These are phyloP conservation scores for Penium margaritaceum DNA, from an alignment of 139 green algal species.

Conservation along the genomic window DNA sequence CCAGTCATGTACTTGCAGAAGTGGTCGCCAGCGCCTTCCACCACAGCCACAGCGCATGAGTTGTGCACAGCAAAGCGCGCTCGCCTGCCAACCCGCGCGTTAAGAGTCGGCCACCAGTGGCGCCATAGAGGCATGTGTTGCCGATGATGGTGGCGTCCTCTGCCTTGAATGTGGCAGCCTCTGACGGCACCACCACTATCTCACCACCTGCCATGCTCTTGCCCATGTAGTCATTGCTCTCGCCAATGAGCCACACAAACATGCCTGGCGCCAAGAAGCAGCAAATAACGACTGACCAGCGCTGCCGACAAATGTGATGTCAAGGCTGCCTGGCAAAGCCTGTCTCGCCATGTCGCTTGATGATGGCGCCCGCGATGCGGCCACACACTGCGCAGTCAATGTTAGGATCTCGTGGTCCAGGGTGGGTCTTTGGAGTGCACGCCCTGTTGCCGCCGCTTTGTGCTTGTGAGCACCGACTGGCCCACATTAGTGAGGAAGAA, in stretches of 20 bases:
- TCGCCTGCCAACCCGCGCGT: constrained; percentile 80
- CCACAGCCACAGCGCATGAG: constrained; percentile 78
- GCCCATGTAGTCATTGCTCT: constrained; percentile 98
- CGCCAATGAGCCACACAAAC: constrained; percentile 69
- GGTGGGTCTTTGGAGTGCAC: constrained; percentile 52
- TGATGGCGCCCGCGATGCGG: constrained; percentile 75
- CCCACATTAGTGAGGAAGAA: constrained; percentile 63
- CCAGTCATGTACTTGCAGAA: constrained; percentile 99
- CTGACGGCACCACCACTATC: constrained; percentile 77
- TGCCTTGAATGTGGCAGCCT: constrained; percentile 55
- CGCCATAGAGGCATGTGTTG: constrained; percentile 98
- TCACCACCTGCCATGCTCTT: constrained; percentile 95
- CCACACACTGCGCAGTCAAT: constrained; percentile 72
- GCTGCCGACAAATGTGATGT: constrained; percentile 67
- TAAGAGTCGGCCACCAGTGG: constrained; percentile 87
- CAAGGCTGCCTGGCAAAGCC: constrained; percentile 69
- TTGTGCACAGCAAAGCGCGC: constrained; percentile 87
- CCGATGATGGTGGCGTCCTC: constrained; percentile 74
- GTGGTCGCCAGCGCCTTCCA: constrained; percentile 94
- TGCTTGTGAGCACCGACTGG: neutral
- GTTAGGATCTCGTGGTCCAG: constrained; percentile 94
- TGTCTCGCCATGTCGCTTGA: constrained; percentile 71
- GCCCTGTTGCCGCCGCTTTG: constrained; percentile 41
- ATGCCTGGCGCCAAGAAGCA: constrained; percentile 65
- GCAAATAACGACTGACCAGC: constrained; percentile 82